These are phyloP conservation scores for Boletus bicolor DNA, from an alignment of 768 basidiomycete species.

Conservation along the genomic window DNA sequence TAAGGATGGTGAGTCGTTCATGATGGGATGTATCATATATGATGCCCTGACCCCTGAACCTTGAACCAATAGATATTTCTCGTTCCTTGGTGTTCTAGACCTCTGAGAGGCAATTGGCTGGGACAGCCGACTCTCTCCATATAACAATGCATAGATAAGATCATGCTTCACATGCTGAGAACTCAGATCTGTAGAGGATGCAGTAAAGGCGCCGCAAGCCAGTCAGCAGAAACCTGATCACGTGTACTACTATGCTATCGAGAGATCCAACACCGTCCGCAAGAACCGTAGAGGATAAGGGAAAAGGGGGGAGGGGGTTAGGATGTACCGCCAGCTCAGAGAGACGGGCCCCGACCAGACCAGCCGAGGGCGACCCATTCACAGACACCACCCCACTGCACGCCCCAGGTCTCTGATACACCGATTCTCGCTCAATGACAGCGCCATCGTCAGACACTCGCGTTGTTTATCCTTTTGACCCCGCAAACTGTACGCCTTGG, in stretches of 20 bases:
- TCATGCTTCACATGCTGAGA: too few species aligned
- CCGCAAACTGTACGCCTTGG: conserved; percentile 74
- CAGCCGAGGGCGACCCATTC: background rate
- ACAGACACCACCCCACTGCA: conserved; percentile 70
- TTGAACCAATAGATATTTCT: too few species aligned
- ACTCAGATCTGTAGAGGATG: too few species aligned
- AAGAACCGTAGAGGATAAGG: background rate
- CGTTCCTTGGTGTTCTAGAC: too few species aligned
- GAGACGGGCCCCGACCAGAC: background rate
- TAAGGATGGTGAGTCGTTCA: too few species aligned
- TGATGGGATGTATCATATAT: too few species aligned
- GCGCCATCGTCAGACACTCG: conserved; percentile 70
- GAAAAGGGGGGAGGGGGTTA: too few species aligned
- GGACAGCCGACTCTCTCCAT: too few species aligned
- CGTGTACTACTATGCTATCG: background rate
- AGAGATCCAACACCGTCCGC: background rate
- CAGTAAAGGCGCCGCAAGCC: too few species aligned
- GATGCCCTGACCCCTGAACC: too few species aligned
- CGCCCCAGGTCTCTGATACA: conserved; percentile 60
- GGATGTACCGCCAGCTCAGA: background rate
- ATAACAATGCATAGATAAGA: too few species aligned
- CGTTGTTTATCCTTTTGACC: conserved; percentile 66
- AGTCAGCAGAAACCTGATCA: background rate
- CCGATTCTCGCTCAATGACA: conserved; percentile 58
- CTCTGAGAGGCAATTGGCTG: too few species aligned